Evolutionary conservation across 768 basidiomycete genomes (phyloP), one percentile per base, ranked within the genome.

Genomic region (Phanerodontia chrysosporium): DNA sequence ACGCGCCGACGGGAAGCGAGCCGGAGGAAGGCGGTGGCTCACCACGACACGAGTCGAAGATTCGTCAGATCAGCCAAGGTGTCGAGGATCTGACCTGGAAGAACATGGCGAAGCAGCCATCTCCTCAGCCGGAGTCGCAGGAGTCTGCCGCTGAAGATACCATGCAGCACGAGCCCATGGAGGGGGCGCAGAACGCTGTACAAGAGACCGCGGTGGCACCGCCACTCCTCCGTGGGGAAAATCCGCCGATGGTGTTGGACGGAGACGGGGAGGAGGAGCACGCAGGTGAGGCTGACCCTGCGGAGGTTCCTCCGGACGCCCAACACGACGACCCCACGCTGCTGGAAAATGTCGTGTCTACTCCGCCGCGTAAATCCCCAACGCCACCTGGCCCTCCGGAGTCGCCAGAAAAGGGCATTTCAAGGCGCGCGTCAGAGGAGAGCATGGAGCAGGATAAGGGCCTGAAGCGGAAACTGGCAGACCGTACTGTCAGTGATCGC

Each of bases 51-150:
- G 88, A 90, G 72, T 82, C 87, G 74, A 90, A 88, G 76, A 80
- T 82, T 58, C 81, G 86, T 53, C 89, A 90, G 74, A 89, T 90
- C 65, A 89, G 87, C 62, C 85, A 85, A 66, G 86, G 87, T 27
- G 88, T 90, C 30, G 88, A 89, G 70, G 89, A 90, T 67, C 81
- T 90, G 62, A 84, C 76, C 67, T 89, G 87, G 89, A 78, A 80
- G 69, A 84, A 81, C 58, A 68, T 69, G 58, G 72, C 73, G 68
- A 77, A 79, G 59, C 64, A 69, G 25, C 24, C 61, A 3, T 51
- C 58, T 10, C 58, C 59, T 12, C 56, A 51, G 21, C 42, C 51
- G 22, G 55, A 63, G 21, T 59, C 49, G 7, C 32, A 29, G 28
- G 59, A 62, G 49, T 49, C 52, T 24, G 58, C 49, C 16, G 59